Evolutionary conservation across 768 basidiomycete genomes (phyloP), one percentile per base, ranked within the genome.

Genomic region (Boletus sensibilis): DNA sequence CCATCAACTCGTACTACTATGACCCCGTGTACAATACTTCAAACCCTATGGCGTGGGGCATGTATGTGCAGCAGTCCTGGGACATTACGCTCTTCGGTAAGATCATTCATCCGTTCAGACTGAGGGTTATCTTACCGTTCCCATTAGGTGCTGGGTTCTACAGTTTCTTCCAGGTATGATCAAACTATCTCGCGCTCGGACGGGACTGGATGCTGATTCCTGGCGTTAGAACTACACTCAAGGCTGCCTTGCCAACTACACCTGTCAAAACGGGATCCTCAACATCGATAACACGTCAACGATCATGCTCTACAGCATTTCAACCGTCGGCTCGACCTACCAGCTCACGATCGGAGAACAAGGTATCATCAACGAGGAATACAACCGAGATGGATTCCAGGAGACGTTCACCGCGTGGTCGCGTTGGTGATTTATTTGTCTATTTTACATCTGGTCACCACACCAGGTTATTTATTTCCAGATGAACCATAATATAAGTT

Each of bases 141-240:
- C 16, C 6, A 42, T 23, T 50, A 78, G 78, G 80, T 35, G 79
- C 75, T 5, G 81, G 81, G 1, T 68, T 79, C 45, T 83, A 83
- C 69, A 79, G 74, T 64, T 83, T 83, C 71, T 83, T 77, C 78
- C 70, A 72, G 64, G 79, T 76, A 63, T 50, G 64, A 52, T 10
- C 20, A 7, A 25, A 18, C 23, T 11, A 5, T 13, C 7, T 31
- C 31, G 2, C 18, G 18, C 21, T 31, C 6, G 27, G 21, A 37
- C 23, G 11, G 34, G 41, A 53, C 25, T 20, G 9, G 43, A 57
- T 50, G 12, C 48, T 61, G 21, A 57, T 42, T 20, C 13, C n/a
- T 16, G 47, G 10, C 12, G 6, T 35, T 60, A 81, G 72, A 75
- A 78, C 61, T 80, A 76, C 60, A 67, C 58, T 7, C 72, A 76